Evolutionary conservation across 1,284 basidiomycete genomes (phyloP), one percentile per base, ranked within the genome.

Genomic region (Ganoderma meredithae): DNA sequence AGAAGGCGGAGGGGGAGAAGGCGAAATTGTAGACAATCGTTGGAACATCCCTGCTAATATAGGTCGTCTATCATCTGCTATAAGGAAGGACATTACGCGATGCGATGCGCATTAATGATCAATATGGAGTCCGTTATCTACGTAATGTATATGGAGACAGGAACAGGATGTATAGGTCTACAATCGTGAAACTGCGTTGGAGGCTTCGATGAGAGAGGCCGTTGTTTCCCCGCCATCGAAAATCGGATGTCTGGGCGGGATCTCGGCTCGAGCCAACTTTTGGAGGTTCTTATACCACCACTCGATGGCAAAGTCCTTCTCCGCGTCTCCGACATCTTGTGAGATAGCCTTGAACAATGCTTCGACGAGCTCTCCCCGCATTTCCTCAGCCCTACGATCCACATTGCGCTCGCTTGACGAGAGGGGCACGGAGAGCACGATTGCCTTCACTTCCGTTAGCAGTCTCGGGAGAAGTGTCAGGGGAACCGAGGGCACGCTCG

Each of bases 211-310:
- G 8, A 33, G 15, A 7, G 59, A n/a, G 9, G 58, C 63, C 17
- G 67, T 53, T n/a, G 58, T 22, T 52, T 65, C 67, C 39, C 31
- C 58, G 22, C 53, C 67, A 12, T 64, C 63, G 52, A 62, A 64
- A 22, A 62, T 60, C 3, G 63, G 60, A 33, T 68, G 62, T 39
- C 52, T 60, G 6, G 39, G 3, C 12, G 59, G 52, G 7, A 33
- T 33, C 15, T 13, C 47, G 12, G 40, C 31, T 0, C 65, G 69
- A 3, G 22, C 63, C 33, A 80, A 75, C n/a, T 69, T 69, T 15
- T 68, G 67, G 10, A 78, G 74, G 55, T 79, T 71, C 33, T 83
- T 80, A 75, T 86, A 85, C 92, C 92, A 93, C 92, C 91, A 93
- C 44, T 77, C 78, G 77, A 93, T 83, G 43, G 80, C 85, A 69